phyloP scores from a whole-genome alignment of 2,329 filamentous ascomycete species.

The Tolypocladium tropicale region DNA sequence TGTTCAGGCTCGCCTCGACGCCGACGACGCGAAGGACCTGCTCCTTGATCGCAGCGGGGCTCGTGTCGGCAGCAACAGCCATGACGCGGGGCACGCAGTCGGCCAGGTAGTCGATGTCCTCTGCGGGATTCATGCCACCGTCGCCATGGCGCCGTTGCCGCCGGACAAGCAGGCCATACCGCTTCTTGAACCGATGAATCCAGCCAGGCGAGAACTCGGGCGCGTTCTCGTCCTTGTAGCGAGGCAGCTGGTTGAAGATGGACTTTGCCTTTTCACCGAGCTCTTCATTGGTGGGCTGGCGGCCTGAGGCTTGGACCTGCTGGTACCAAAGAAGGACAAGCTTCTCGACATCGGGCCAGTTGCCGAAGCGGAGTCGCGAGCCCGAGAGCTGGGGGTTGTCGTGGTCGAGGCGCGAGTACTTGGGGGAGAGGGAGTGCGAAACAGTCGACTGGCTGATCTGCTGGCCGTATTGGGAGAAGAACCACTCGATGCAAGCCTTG shows the following conservation, averaged over 20 bases:
- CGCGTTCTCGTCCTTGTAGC: constrained; percentile 48
- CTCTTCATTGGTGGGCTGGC: constrained; percentile 52
- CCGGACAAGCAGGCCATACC: constrained; percentile 47
- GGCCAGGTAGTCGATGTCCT: constrained; percentile 49
- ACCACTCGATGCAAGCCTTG: constrained; percentile 55
- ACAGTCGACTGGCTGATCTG: constrained; percentile 54
- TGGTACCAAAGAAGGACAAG: constrained; percentile 46
- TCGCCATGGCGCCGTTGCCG: constrained; percentile 44
- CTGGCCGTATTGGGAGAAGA: constrained; percentile 46
- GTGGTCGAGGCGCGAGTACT: constrained; percentile 51
- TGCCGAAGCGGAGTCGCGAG: constrained; percentile 50
- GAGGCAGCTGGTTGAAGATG: constrained; percentile 47
- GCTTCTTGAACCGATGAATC: constrained; percentile 56
- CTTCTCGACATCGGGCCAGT: constrained; percentile 54
- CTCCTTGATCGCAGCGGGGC: constrained; percentile 48
- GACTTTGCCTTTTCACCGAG: constrained; percentile 51
- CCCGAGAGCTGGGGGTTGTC: constrained; percentile 51
- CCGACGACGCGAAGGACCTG: constrained; percentile 44
- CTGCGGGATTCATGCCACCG: constrained; percentile 34
- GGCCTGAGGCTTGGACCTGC: constrained; percentile 38
- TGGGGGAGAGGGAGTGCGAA: constrained; percentile 50
- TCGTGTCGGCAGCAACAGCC: constrained; percentile 46
- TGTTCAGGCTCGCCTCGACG: constrained; percentile 41
- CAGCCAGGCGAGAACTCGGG: constrained; percentile 54
- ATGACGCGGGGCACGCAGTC: constrained; percentile 51